Evolutionary conservation across 1,284 basidiomycete genomes (phyloP), one percentile per base, ranked within the genome.

Genomic region (Thecaphora thlaspeos): DNA sequence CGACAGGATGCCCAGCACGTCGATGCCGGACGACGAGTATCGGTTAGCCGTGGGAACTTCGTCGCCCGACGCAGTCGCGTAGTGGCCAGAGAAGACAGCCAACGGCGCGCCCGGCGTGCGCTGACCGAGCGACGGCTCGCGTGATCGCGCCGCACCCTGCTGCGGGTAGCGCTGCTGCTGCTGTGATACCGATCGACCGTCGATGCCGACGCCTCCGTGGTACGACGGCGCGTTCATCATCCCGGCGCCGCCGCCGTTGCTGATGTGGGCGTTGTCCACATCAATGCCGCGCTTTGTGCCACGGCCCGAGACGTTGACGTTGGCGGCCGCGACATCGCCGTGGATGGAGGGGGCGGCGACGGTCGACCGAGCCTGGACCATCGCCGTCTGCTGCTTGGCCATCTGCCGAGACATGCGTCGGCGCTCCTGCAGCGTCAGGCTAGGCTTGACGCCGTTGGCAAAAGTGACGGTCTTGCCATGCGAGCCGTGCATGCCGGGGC

Each of bases 11-110:
- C 87, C 85, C 45, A 97, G 81, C 52, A 93, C 83, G 75, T 97
- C 92, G 64, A 95, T 93, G 8, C 93, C 93, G 0, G 90, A 88
- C 0, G 86, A 81, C 1, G 90, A 92, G 80, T 96, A 96, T 12
- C 87, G 56, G 56, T 68, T 66, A 18, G 43, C 36, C 12, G 54
- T 57, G 5, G 55, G 34, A 24, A 59, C 60, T 22, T 56, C 51
- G 37, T 56, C 62, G 37, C 55, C 58, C 21, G 56, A 49, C 3
- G 48, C 37, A 17, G 55, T 59, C 43, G 46, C 52, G 52, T 57
- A 61, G 43, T 39, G 56, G 39, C 54, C 62, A 21, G 56, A 48
- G 22, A 61, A 65, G 14, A 63, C 61, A 15, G 42, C 42, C 28
- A 52, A 54, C 1, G 19, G n/a, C 4, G 43, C 8, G 10, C 26